phyloP scores from a whole-genome alignment of 1,139 yeast genomes.

The Hemisphaericaspora xylofermentans region DNA sequence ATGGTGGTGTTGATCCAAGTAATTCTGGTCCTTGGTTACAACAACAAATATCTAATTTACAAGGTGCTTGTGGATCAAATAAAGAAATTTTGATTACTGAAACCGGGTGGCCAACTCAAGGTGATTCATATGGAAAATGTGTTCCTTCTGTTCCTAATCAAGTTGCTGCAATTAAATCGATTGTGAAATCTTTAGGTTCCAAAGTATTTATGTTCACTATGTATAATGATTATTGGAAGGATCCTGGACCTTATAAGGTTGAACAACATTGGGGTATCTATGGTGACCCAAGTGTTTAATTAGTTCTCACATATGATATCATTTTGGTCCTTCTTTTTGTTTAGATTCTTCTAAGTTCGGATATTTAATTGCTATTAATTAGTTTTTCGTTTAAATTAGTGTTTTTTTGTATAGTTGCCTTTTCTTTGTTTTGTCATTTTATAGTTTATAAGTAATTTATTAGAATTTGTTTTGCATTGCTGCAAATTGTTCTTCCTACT shows the following conservation, averaged over 20 bases:
- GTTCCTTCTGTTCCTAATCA: slow-evolving; percentile 70
- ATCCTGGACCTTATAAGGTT: slow-evolving; percentile 61
- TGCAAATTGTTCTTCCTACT: too few species aligned
- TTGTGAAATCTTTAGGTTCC: slow-evolving; percentile 53
- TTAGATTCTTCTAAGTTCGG: too few species aligned
- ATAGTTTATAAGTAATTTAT: too few species aligned
- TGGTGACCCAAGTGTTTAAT: slow-evolving; percentile 26
- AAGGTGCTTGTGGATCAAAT: slow-evolving; percentile 60
- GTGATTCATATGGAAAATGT: slow-evolving; percentile 63
- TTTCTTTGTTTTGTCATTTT: too few species aligned
- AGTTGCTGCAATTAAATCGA: slow-evolving; percentile 55
- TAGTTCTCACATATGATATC: background rate
- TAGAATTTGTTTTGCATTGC: too few species aligned
- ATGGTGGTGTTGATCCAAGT: slow-evolving; percentile 62
- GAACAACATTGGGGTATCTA: slow-evolving; percentile 76
- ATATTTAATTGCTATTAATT: too few species aligned
- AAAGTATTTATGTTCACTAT: slow-evolving; percentile 67
- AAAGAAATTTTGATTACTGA: slow-evolving; percentile 66
- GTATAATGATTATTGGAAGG: slow-evolving; percentile 77
- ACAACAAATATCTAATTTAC: slow-evolving; percentile 64
- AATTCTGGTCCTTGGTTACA: slow-evolving; percentile 72
- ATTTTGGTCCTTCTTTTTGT: too few species aligned
- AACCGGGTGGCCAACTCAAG: slow-evolving; percentile 82
- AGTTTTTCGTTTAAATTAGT: too few species aligned
- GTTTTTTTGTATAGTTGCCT: too few species aligned